phyloP scores from a whole-genome alignment of 2,329 filamentous ascomycete genomes.

The Phaeosphaeriaceae sp. region DNA sequence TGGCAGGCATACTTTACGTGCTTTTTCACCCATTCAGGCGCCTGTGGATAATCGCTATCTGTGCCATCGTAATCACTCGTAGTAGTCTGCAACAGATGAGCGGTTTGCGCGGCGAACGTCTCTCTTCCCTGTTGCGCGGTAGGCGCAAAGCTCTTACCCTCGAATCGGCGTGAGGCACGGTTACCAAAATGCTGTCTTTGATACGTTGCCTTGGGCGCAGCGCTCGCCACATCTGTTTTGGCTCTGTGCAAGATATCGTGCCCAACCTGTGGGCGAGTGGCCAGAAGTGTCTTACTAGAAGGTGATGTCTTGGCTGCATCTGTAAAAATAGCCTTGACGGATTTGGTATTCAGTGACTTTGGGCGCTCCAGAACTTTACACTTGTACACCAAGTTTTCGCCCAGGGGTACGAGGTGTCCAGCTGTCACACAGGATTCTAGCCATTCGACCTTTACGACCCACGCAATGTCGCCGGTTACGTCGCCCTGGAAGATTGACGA shows the following conservation, averaged over 20 bases:
- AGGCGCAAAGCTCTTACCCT: constrained; percentile 39
- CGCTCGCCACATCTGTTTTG: constrained; percentile 54
- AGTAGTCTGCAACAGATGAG: constrained; percentile 67
- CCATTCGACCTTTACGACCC: constrained; percentile 63
- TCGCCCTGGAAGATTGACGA: constrained; percentile 21
- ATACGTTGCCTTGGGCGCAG: constrained; percentile 17
- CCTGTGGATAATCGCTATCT: constrained; percentile 62
- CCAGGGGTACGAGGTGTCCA: constrained; percentile 53
- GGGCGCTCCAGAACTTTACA: constrained; percentile 54
- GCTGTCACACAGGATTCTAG: constrained; percentile 56
- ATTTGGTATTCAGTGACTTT: constrained; percentile 26
- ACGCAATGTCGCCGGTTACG: constrained; percentile 46
- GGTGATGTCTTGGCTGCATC: constrained; percentile 8
- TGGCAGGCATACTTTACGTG: constrained; percentile 79
- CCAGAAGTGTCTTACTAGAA: constrained; percentile 26
- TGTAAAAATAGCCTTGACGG: constrained; percentile 24
- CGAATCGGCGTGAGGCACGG: constrained; percentile 40
- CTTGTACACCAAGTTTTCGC: constrained; percentile 60
- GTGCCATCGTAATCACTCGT: constrained; percentile 78
- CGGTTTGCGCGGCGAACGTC: constrained; percentile 24
- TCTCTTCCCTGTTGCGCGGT: constrained; percentile 18
- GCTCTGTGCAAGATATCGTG: constrained; percentile 61
- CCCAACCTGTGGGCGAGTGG: constrained; percentile 24
- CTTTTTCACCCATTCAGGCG: constrained; percentile 73
- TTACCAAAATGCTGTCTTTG: constrained; percentile 19